Base-by-base conservation (phyloP, 176 grass and related monocot species). In the Tillandsia leiboldiana region DNA sequence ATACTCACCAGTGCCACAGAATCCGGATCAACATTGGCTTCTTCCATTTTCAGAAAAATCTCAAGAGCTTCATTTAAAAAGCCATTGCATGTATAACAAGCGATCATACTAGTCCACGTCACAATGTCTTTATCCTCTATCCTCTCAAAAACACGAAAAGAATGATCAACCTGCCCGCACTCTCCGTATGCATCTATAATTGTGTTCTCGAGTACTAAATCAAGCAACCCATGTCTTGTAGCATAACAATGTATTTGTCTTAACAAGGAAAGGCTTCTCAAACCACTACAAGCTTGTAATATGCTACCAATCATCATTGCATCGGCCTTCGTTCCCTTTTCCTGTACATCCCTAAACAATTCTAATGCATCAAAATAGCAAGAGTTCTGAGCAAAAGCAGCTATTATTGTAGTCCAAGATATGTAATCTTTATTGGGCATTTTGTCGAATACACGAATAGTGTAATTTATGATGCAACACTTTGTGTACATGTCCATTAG, bases 401-500 rank as follows among this genome's bases (percentile, higher is more conserved):
- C 77, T 52, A 87, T 87, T 14, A 96, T 76, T 42, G 88, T 70
- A 63, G 88, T 89, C 88, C 88, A 96, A 11, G 92, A 96, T 74
- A 96, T 83, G 71, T 80, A 72, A 51, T 96, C 88, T 79, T 83
- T 89, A 33, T 17, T 67, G 5, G 64, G 70, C 81, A 92, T 70
- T 54, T 81, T 81, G 61, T 85, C 73, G 72, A 96, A 96, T 26
- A 92, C 52, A 26, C 29, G 53, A 0, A 68, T 54, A 12, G 86
- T 70, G 20, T 84, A 96, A 33, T 76, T 72, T 62, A 81, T 18
- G 24, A 66, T 67, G 28, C 11, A 11, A 48, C 88, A 96, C 69
- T 85, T 96, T 51, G 78, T 80, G 70, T 96, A 92, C 92, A 92
- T 96, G 79, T 96, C 92, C 52, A 96, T 85, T 56, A 96, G 73